Base-by-base conservation (phyloP, 352 stramenopile genomes). In the Pythium brassicae region DNA sequence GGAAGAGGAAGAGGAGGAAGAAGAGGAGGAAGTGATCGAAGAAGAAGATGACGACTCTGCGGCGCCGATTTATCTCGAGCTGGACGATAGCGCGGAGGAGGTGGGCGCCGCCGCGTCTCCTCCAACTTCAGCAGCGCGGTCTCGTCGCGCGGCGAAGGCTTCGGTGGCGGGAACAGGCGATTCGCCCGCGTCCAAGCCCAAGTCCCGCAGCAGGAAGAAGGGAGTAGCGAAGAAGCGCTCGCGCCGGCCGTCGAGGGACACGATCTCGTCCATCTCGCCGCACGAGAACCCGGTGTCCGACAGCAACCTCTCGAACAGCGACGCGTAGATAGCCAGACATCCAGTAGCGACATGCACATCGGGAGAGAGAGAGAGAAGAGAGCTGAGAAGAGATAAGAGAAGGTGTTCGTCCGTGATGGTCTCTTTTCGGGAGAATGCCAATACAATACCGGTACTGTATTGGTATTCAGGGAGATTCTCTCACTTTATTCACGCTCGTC, bases 211-310 rank as follows among this genome's bases (percentile, higher is more conserved):
- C n/a, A 43, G 34, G 14, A 57, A 57, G 49, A 63, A 63, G 35
- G 32, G 39, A 20, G 42, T n/a, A 15, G 52, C 52, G 39, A 57
- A 39, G 22, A 52, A 63, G 15, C 42, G 42, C 5, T 49, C 32
- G 45, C 55, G n/a, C 11, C 57, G 20, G 34, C 20, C 49, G 22
- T 58, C 53, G 20, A 58, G 51, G 43, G 44, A 58, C 8, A 35
- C 52, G 20, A 34, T 57, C 35, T 63, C 57, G 19, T 42, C 42
- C n/a, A 53, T 53, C 40, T 63, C 57, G 32, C 57, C 57, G 50
- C 57, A 63, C 44, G 57, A 57, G 26, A 53, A 63, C 9, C 57
- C 57, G 34, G 43, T 53, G 25, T 53, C 42, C 19, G 57, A 63
- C 50, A 63, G 50, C 43, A 49, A 51, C 25, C 37, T 61, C 37